phyloP scores from a whole-genome alignment of 2,329 filamentous ascomycete species.

The Sclerotinia borealis region DNA sequence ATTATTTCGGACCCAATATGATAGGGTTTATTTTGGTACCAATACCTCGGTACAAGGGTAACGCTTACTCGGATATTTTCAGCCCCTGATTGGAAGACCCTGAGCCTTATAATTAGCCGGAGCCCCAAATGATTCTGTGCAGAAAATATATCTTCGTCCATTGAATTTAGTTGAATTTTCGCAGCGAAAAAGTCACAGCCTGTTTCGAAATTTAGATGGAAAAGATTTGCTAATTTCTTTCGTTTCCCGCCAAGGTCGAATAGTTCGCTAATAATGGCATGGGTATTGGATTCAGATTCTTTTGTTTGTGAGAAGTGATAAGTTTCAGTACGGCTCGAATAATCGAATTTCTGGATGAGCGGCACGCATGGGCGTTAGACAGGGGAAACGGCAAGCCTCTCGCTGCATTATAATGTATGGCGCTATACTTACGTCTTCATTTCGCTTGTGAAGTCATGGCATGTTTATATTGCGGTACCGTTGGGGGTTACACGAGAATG shows the following conservation, averaged over 20 bases:
- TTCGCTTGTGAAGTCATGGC: neutral
- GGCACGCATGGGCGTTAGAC: neutral
- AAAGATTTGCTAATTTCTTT: neutral
- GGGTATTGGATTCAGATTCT: neutral
- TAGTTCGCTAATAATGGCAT: constrained; percentile 1
- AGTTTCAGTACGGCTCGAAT: neutral
- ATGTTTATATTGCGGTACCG: neutral
- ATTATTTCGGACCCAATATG: neutral
- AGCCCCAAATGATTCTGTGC: neutral
- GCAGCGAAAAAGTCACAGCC: neutral
- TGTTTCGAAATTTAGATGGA: neutral
- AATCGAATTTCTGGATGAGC: neutral
- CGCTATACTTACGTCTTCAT: neutral
- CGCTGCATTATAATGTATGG: neutral
- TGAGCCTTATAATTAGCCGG: neutral
- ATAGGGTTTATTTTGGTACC: too few relatives aligned
- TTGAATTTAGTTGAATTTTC: too few relatives aligned
- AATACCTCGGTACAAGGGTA: neutral
- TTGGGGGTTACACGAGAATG: neutral
- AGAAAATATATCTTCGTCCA: too few relatives aligned
- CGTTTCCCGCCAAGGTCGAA: neutral
- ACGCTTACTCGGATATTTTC: neutral
- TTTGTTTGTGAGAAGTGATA: neutral
- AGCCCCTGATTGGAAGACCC: neutral
- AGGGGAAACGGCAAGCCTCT: neutral